Base-by-base conservation (phyloP, 805 yeast genomes). In the Ogataea kodamae region DNA sequence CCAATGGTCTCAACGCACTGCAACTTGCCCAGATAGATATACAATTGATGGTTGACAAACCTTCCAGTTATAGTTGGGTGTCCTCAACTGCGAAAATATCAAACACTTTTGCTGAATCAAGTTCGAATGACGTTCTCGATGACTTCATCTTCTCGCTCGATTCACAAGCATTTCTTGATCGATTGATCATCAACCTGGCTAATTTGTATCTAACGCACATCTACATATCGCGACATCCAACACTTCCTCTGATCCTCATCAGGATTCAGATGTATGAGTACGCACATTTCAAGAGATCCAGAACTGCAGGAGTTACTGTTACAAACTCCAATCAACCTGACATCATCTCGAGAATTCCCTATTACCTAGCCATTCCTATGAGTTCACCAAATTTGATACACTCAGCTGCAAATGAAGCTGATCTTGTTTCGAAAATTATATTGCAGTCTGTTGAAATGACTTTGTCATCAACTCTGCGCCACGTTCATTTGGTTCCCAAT, bases 11-110 rank as follows among this genome's bases (percentile, higher is more conserved):
- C 25, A 80, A 78, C 44, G 57, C 79, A 1, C 62, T 77, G 11
- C 94, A 84, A 50, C 50, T 78, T 24, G 79, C 92, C 0, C 87
- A 81, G 40, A 58, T 82, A 5, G 92, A 84, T 45, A 73, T 81
- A 33, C 83, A 79, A 45, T 49, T 71, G 26, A 61, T 82, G 26
- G 72, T 82, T 3, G 82, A 79, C 46, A 68, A 72, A 38, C 78
- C 88, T 0, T 57, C 56, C 22, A 35, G 62, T 3, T 67, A 57
- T 45, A 52, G 51, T 20, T 74, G 80, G 80, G 55, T 63, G 1
- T 65, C 67, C 32, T 72, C 78, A 5, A 64, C 69, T 2, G 74
- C 70, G 0, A 59, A 54, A 30, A 63, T 72, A 3, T 36, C 38
- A 3, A 38, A 37, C 7, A 15, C 3, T 4, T 39, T 53, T 4